Evolutionary conservation across 805 yeast genomes (phyloP).

Genomic region (Lachancea quebecensis): DNA sequence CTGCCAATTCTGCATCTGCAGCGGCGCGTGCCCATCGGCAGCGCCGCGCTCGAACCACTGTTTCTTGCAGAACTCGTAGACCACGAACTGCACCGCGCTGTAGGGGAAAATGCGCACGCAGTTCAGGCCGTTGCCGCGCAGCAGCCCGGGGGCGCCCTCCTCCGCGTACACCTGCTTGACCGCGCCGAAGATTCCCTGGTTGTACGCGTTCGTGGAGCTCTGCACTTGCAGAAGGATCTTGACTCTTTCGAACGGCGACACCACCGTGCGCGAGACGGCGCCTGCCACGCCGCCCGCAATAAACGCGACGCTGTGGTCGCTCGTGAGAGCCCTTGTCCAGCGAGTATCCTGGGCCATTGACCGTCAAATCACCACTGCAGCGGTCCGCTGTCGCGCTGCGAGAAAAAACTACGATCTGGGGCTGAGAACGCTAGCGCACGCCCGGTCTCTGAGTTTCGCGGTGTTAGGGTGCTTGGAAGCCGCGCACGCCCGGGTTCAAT

Average conservation of each 20-base stretch:
- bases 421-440: too few species aligned
- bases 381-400: neutral
- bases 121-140: slow-evolving; percentile 86
- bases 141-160: slow-evolving; percentile 87
- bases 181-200: slow-evolving; percentile 69
- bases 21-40: slow-evolving; percentile 20
- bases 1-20: slow-evolving; percentile 44
- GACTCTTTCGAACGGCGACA: slow-evolving; percentile 91
- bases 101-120: slow-evolving; percentile 90
- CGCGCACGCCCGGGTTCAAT: too few species aligned
- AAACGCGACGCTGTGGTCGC: slow-evolving; percentile 35
- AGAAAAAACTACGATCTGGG: neutral
- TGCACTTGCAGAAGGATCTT: slow-evolving; percentile 89
- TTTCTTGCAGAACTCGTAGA: slow-evolving; percentile 59
- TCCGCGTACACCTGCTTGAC: slow-evolving; percentile 73
- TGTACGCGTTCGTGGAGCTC: slow-evolving; percentile 39
- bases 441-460: neutral
- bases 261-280: slow-evolving; percentile 80
- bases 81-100: slow-evolving; percentile 88
- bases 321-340: slow-evolving; percentile 9
- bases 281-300: slow-evolving; percentile 75
- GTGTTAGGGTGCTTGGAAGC: too few species aligned
- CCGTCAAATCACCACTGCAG: neutral
- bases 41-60: slow-evolving; percentile 29
- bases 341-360: neutral